Evolutionary conservation across 2,329 filamentous ascomycete genomes (phyloP), one percentile per base, ranked within the genome.

Genomic region (Pleomassaria siparia): DNA sequence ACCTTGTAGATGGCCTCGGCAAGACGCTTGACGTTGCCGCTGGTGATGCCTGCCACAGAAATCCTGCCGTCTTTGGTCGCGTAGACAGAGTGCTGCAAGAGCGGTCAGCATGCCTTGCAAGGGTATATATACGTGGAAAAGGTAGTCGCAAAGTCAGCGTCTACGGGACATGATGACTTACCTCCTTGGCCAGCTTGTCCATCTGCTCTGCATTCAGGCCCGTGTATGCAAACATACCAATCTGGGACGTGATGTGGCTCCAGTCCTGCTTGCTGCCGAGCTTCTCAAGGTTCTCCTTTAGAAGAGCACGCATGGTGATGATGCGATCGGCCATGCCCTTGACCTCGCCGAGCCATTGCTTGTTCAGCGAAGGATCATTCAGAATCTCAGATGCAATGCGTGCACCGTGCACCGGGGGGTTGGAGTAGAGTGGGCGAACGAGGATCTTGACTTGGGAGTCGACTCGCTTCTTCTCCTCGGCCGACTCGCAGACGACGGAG

Each of bases 161-260:
- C n/a, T n/a, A 32, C 7, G 15, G 26, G 26, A 2, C 20, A 44
- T 46, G 20, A 16, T 6, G 35, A 63, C 77, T 69, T 66, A 82
- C 81, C 80, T 97, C 89, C 80, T 95, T 91, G 60, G 91, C 89
- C 54, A 99, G 81, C 66, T 78, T 79, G 46, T 92, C 88, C 89
- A 97, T 96, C 79, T 96, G 88, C 76, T 92, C 86, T 46, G 91
- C 79, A 63, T 81, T 92, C 66, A 99, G 79, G 53, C 94, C 94
- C 43, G 94, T 99, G 82, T 95, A 99, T 63, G 94, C 92, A 70
- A 99, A 99, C 94, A 99, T 99, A 78, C 94, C 94, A 67, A 99
- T 99, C 83, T 83, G 71, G 76, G 82, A 91, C 61, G 94, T 97
- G 76, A 99, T 99, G 81, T 99, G 94, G 73, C 87, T 89, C 94